Evolutionary conservation across 139 green algal species (phyloP), one percentile per base, ranked within the genome.

Genomic region (Volvox reticuliferus): DNA sequence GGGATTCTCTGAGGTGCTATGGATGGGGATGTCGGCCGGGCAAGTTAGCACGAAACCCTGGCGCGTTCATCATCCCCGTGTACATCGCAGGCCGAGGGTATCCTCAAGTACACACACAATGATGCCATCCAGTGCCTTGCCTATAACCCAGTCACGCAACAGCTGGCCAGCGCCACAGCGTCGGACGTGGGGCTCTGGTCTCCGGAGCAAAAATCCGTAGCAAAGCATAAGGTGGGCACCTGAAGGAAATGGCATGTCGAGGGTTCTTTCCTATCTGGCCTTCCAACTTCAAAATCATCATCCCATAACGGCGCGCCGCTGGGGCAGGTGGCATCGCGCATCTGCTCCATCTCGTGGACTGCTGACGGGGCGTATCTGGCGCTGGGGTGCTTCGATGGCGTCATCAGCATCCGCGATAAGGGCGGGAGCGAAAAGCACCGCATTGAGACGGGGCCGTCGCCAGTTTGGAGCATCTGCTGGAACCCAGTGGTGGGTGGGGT

Each of bases 51-150:
- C 71, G 71, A 79, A 79, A 79, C 71, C 71, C 71, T 35, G 71
- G 35, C 71, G 35, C 71, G 71, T 30, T 35, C 26, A 2, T 32
- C 36, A 50, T 30, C 79, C 79, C 79, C 37, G 79, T 13, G 24
- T 24, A 6, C 65, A 50, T 26, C 26, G 37, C 91, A 97, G 93
- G 95, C 94, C 37, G 95, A 98, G 90, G 97, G 97, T 32, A 96
- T 98, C 32, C 93, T 98, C 6, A 98, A 98, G 88, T 98, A 97
- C 89, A 97, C 90, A 0, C 96, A 98, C 94, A 96, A 97, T 76
- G 95, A 97, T 65, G 94, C 95, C 17, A 96, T 98, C 65, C 96
- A 98, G 91, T 93, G 86, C 6, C 85, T 98, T n/a, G 93, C 96
- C 0, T 98, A 97, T 90, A 98, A 97, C 92, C 96, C 97, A 22